Percentiles rank a stretch among this genome's conserved stretches.
These are phyloP conservation scores for Suillus subaureus DNA, from an alignment of 768 basidiomycete genomes.

Conservation along the genomic window DNA sequence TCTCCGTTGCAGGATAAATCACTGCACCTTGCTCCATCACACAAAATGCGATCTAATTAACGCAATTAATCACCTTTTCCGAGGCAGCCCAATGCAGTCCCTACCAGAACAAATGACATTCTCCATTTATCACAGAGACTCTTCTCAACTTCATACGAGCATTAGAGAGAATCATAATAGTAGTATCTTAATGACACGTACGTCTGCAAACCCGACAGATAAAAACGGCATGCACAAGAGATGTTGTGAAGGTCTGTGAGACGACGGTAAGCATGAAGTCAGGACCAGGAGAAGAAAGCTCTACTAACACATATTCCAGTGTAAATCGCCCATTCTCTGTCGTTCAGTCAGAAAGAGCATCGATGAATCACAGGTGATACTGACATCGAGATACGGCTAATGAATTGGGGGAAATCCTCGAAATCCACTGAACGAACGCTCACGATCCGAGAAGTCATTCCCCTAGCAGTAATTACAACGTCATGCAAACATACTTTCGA, in stretches of 20 bases:
- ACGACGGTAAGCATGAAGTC: background rate
- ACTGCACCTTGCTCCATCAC: background rate
- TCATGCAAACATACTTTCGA: no score
- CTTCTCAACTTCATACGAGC: background rate
- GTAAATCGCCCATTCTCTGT: constrained; percentile 3
- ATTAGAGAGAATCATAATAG: background rate
- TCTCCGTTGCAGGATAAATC: background rate
- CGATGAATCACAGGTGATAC: background rate
- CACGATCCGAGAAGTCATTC: background rate
- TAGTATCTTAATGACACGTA: background rate
- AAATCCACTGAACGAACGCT: background rate
- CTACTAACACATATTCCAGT: constrained; percentile 1
- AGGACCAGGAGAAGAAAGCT: background rate
- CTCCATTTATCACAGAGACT: background rate
- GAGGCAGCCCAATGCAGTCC: background rate
- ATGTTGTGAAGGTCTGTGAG: background rate
- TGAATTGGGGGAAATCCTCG: background rate
- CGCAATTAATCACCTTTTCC: background rate
- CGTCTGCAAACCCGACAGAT: background rate
- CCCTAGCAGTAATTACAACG: background rate
- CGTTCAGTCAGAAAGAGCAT: background rate
- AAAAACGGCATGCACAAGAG: constrained; percentile 1
- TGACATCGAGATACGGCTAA: background rate
- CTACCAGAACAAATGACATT: constrained; percentile 4
- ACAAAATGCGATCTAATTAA: background rate